phyloP scores from a whole-genome alignment of 1,284 basidiomycete genomes.

The Bondarzewia mesenterica region DNA sequence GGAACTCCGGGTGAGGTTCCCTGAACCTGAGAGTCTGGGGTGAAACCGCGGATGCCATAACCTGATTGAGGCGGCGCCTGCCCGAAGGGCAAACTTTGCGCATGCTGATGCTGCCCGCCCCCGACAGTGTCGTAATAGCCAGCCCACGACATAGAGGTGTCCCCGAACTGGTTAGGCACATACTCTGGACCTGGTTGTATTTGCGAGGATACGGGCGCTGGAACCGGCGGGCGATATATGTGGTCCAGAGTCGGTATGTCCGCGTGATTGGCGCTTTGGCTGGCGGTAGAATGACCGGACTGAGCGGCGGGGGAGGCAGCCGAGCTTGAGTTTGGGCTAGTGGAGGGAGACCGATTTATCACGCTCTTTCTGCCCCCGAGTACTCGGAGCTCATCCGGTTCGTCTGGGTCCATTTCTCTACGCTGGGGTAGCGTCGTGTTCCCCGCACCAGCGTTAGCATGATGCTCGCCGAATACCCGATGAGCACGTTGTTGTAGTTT shows the following conservation, averaged over 20 bases:
- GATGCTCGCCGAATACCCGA: constrained; percentile 11
- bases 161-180: not conserved
- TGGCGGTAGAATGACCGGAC: not conserved
- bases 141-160: constrained; percentile 9
- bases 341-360: constrained; percentile 23
- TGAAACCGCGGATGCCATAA: not conserved
- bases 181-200: not conserved
- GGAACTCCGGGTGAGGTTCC: not conserved
- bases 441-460: not conserved
- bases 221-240: not conserved
- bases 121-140: not conserved
- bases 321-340: constrained; percentile 5
- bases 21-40: not conserved
- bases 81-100: not conserved
- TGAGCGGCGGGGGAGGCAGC: not conserved
- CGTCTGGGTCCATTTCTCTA: constrained; percentile 8
- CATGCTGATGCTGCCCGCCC: not conserved
- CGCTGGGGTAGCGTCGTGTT: not conserved
- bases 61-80: not conserved
- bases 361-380: constrained; percentile 29
- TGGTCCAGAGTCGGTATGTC: not conserved
- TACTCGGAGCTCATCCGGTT: constrained; percentile 28
- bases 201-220: not conserved
- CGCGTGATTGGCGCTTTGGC: not conserved
- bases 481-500: constrained; percentile 17